Conservation (phyloP, 805 yeast genomes). For the Kazachstania bromeliacearum region DNA sequence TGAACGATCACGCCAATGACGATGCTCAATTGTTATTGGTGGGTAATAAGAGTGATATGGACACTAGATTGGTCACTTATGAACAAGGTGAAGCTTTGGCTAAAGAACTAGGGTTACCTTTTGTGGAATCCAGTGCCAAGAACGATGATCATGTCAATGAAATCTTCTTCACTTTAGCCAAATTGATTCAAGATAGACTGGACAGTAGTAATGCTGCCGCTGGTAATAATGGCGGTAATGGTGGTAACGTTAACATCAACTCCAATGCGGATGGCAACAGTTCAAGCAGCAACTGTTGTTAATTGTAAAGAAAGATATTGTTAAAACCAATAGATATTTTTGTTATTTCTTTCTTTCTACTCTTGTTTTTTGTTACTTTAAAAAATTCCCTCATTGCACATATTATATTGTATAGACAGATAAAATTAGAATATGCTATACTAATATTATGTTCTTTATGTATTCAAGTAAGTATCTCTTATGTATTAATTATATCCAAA, state of each 20-base stretch:
- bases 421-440: too few species aligned
- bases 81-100: conserved; percentile 92
- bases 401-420: too few species aligned
- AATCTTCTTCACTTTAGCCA: conserved; percentile 82
- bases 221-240: conserved; percentile 46
- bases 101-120: conserved; percentile 75
- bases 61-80: conserved; percentile 70
- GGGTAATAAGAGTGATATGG: conserved; percentile 93
- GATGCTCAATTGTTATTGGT: conserved; percentile 91
- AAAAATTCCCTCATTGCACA: too few species aligned
- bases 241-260: conserved; percentile 37
- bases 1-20: conserved; percentile 91
- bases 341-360: too few species aligned
- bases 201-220: conserved; percentile 41
- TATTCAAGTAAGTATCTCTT: too few species aligned
- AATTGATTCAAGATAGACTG: conserved; percentile 73
- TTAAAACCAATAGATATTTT: too few species aligned
- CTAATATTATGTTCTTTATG: too few species aligned
- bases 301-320: too few species aligned
- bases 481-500: too few species aligned
- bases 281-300: conserved; percentile 36
- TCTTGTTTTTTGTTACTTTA: too few species aligned
- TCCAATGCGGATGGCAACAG: conserved; percentile 42
- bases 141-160: conserved; percentile 86
- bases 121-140: conserved; percentile 94